Evolutionary conservation across 805 yeast species (phyloP).

Genomic region (Wickerhamomyces ciferrii): DNA sequence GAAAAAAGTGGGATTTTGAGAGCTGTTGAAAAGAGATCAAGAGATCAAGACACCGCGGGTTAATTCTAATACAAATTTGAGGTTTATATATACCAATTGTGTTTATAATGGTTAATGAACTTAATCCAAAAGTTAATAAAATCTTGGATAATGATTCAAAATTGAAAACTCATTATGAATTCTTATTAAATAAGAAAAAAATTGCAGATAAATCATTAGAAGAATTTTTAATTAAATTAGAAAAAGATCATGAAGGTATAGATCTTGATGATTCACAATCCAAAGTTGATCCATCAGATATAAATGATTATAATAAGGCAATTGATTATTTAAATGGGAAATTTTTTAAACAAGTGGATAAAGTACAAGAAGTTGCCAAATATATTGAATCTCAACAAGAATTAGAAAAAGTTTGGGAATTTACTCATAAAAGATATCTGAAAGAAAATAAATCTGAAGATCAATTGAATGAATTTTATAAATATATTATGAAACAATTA

Average conservation of each 20-base stretch:
- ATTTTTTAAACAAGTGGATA: background rate
- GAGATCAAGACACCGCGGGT: too few species aligned
- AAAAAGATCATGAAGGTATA: background rate
- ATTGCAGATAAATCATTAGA: conserved; percentile 1
- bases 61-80: too few species aligned
- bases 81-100: too few species aligned
- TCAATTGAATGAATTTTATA: background rate
- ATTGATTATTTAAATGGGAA: background rate
- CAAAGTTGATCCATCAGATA: background rate
- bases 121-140: background rate
- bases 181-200: background rate
- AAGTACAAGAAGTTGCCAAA: background rate
- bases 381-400: background rate
- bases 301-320: background rate
- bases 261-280: background rate
- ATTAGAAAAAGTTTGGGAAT: conserved; percentile 1
- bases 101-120: too few species aligned
- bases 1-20: too few species aligned
- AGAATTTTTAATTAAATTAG: background rate
- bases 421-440: background rate
- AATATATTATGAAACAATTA: background rate
- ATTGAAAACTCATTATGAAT: background rate
- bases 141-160: background rate
- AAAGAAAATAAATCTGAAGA: background rate
- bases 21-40: too few species aligned